phyloP scores from a whole-genome alignment of 2,329 filamentous ascomycete genomes.

The Epichloe uncinata region DNA sequence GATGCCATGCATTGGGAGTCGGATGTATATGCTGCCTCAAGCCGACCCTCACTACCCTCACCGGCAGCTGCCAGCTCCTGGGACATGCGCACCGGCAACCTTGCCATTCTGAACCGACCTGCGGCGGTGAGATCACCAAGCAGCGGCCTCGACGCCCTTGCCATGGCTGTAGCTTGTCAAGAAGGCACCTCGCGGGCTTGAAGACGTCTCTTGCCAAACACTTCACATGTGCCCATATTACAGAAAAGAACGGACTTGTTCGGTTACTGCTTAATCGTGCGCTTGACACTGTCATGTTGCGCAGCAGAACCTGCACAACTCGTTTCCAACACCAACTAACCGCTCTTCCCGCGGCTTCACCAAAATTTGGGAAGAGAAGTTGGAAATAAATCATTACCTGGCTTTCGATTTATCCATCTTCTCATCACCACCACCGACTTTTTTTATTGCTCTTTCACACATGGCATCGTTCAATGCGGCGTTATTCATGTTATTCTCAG shows the following conservation, averaged over 20 bases:
- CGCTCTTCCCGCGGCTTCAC: background rate
- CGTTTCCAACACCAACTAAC: background rate
- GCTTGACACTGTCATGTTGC: background rate
- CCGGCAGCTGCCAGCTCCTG: conserved; percentile 25
- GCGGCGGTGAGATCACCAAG: conserved; percentile 28
- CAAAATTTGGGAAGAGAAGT: background rate
- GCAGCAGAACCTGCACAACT: background rate
- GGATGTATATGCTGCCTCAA: conserved; percentile 12
- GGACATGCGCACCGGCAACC: conserved; percentile 33
- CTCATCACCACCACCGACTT: background rate
- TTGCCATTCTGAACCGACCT: conserved; percentile 33
- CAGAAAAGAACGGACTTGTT: background rate
- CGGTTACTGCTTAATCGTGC: conserved; percentile 2
- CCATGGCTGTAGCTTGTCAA: conserved; percentile 40
- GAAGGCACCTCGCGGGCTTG: conserved; percentile 20
- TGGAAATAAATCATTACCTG: background rate
- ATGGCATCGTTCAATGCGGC: conserved; percentile 1
- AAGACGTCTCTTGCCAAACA: background rate
- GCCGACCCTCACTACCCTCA: conserved; percentile 26
- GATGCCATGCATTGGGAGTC: conserved; percentile 25
- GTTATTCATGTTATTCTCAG: background rate
- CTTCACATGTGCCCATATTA: too few species aligned
- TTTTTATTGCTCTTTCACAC: background rate
- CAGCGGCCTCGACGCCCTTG: conserved; percentile 41
- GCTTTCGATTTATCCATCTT: background rate